Evolutionary conservation across 176 grass and related monocot species (phyloP).

Genomic region (Phragmites australis): DNA sequence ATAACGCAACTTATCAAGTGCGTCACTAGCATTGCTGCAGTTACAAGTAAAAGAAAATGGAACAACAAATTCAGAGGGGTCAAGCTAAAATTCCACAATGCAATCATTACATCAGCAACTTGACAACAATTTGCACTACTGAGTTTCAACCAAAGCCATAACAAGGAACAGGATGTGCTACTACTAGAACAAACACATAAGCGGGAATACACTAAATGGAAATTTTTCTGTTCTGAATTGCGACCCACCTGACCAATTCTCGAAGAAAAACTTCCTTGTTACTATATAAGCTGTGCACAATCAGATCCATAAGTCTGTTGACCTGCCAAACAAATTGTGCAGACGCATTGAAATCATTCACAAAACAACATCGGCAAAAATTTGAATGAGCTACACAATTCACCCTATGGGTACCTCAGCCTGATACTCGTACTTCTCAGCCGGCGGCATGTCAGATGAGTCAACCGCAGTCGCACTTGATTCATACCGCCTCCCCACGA

Average conservation of each 20-base stretch:
- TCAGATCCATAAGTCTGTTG: constrained; percentile 98
- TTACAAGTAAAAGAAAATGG: constrained; percentile 12
- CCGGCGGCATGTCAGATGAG: constrained; percentile 36
- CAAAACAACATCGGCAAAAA: not conserved
- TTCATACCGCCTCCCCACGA: constrained; percentile 57
- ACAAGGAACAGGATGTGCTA: not conserved
- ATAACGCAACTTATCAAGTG: constrained; percentile 96
- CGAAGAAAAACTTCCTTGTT: constrained; percentile 99
- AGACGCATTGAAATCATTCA: constrained; percentile 12
- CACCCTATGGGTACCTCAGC: constrained; percentile 62
- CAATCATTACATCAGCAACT: not conserved
- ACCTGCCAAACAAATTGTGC: constrained; percentile 53
- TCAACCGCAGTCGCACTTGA: constrained; percentile 70
- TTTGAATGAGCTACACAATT: not conserved
- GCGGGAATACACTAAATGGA: not conserved
- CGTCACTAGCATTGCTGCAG: constrained; percentile 93
- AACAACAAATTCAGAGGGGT: not conserved
- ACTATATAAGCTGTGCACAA: constrained; percentile 97
- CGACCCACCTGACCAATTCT: constrained; percentile 79
- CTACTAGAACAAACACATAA: not conserved
- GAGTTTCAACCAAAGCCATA: not conserved
- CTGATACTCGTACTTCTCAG: constrained; percentile 88
- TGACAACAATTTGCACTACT: not conserved
- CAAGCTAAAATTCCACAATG: not conserved
- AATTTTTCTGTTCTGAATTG: not conserved